Base-by-base conservation (phyloP, 2,329 filamentous ascomycete species). In the Amesomyces nigricolor region DNA sequence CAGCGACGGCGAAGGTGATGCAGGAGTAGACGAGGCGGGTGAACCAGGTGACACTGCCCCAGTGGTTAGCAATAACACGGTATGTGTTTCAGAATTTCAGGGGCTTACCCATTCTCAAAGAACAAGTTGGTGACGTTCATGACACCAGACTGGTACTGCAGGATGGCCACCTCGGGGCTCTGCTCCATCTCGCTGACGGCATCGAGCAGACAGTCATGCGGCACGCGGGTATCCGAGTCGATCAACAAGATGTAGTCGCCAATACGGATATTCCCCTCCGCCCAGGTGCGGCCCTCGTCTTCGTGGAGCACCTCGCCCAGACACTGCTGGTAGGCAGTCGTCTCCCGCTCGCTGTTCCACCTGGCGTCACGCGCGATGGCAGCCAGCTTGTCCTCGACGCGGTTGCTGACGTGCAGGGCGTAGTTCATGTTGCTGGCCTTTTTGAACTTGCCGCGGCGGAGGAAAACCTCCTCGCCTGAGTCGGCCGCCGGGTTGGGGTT, bases 191-290 rank as follows among this genome's bases (percentile, higher is more conserved):
- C 88, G 52, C 85, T 89, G 44, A 88, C 87, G 42, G 87, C 87
- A 65, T 91, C 88, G 5, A 91, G 76, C 58, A 92, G 76, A 65
- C 88, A 92, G 69, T 91, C 88, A 37, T 78, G 73, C 1, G 88
- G 88, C 2, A 90, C 87, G 70, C 87, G 86, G 32, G 87, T 91
- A 68, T 91, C 87, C 1, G 87, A 90, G 72, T 90, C 87, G 66
- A 90, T 87, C 57, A 91, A 73, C 32, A 88, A 74, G 58, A 91
- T 89, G 69, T 91, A 91, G 71, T 95, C 89, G 54, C 90, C 90
- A 19, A 95, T 76, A 51, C 89, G 88, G 62, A 95, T 86, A 69
- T 94, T 91, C 58, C 89, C 90, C 66, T 90, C 88, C 19, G 89
- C 89, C 87, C 86, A 88, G 29, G 86, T 86, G 29, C 85, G 81